These are phyloP conservation scores for Skeletonema grethae DNA, from an alignment of 108 stramenopile species.

Conservation along the genomic window DNA sequence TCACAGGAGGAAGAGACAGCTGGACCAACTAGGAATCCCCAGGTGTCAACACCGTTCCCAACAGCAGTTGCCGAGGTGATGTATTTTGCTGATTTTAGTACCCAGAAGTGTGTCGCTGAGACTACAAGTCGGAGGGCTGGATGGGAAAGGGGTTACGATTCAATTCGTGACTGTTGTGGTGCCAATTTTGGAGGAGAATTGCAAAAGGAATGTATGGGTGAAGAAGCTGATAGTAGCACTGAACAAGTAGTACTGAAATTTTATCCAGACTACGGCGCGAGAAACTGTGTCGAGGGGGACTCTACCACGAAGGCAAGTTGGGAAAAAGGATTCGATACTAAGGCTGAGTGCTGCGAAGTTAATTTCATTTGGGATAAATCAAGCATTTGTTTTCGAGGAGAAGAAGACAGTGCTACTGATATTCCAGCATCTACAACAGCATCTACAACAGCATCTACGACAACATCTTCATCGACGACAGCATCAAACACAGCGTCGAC, in stretches of 20 bases:
- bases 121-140: slow-evolving; percentile 3
- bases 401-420: neutral
- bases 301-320: neutral
- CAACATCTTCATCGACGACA: too few relatives aligned
- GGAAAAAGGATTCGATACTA: slow-evolving; percentile 1
- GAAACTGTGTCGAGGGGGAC: slow-evolving; percentile 4
- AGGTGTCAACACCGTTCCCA: neutral
- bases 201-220: slow-evolving; percentile 9
- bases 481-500: too few relatives aligned
- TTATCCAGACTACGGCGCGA: slow-evolving; percentile 7
- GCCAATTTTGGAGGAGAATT: slow-evolving; percentile 22
- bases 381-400: neutral
- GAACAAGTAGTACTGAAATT: neutral
- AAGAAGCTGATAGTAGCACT: neutral
- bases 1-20: neutral
- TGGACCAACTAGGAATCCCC: neutral
- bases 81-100: neutral
- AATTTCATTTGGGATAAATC: slow-evolving; percentile 15
- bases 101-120: slow-evolving; percentile 3
- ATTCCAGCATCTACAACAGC: neutral
- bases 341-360: slow-evolving; percentile 11
- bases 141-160: slow-evolving; percentile 23
- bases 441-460: too few relatives aligned
- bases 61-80: neutral
- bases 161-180: slow-evolving; percentile 17